phyloP scores from a whole-genome alignment of 2,329 filamentous ascomycete species.

The Penicillium freii region DNA sequence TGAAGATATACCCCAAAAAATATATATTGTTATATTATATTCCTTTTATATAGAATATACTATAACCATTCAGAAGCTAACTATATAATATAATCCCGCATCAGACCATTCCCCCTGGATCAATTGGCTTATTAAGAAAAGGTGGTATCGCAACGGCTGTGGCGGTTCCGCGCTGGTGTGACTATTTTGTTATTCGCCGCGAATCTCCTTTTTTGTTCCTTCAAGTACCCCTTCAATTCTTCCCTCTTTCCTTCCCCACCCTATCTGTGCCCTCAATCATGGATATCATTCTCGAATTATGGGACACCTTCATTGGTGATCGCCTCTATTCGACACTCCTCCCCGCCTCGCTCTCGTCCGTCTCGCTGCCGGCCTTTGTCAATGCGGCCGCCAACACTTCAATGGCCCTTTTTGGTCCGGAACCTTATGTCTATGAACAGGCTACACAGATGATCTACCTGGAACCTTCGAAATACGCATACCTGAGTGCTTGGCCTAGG shows the following conservation, averaged over 20 bases:
- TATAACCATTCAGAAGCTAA: neutral
- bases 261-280: slow-evolving; percentile 50
- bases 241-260: neutral
- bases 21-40: neutral
- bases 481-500: slow-evolving; percentile 71
- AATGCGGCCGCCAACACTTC: slow-evolving; percentile 55
- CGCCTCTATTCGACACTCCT: slow-evolving; percentile 69
- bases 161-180: slow-evolving; percentile 37
- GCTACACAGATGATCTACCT: slow-evolving; percentile 68
- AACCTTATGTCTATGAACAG: slow-evolving; percentile 61
- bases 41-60: neutral
- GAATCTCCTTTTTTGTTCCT: slow-evolving; percentile 13
- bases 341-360: slow-evolving; percentile 59
- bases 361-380: slow-evolving; percentile 50
- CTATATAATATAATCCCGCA: neutral
- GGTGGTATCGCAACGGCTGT: slow-evolving; percentile 22
- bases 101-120: slow-evolving; percentile 7
- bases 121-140: slow-evolving; percentile 19
- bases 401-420: slow-evolving; percentile 54
- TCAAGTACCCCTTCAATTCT: neutral
- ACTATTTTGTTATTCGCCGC: slow-evolving; percentile 22
- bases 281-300: slow-evolving; percentile 87
- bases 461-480: slow-evolving; percentile 71
- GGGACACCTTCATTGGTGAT: slow-evolving; percentile 80
- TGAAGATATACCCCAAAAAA: neutral